A percentile compares a stretch with the other conserved stretches of the same genome.
Evolutionary conservation across 345 rosid genomes (phyloP).

Genomic region (Aethionema arabicum): DNA sequence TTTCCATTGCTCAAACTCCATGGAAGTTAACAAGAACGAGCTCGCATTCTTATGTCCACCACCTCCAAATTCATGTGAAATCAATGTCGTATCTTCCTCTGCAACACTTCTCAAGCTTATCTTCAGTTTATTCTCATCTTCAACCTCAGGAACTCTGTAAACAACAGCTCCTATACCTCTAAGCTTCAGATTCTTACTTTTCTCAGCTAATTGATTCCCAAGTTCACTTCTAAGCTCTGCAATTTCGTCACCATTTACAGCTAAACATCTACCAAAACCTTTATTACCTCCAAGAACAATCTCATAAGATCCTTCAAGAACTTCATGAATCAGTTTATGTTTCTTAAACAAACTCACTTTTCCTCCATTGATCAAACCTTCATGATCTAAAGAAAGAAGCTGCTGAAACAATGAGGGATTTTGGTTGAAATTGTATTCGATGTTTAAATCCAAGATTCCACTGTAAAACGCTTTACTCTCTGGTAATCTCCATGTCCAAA

Average conservation of each 20-base stretch:
- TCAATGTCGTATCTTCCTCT: constrained; percentile 59
- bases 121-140: constrained; percentile 55
- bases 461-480: constrained; percentile 72
- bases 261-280: constrained; percentile 64
- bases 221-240: constrained; percentile 69
- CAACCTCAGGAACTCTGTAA: constrained; percentile 58
- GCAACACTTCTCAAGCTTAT: constrained; percentile 67
- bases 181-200: constrained; percentile 45
- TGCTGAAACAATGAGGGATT: constrained; percentile 63
- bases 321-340: constrained; percentile 53
- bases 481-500: constrained; percentile 70
- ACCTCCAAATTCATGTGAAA: constrained; percentile 60
- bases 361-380: constrained; percentile 51
- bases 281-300: constrained; percentile 56
- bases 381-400: constrained; percentile 62
- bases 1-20: constrained; percentile 58
- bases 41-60: constrained; percentile 76
- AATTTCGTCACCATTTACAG: constrained; percentile 57
- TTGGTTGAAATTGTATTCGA: constrained; percentile 45
- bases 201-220: constrained; percentile 62
- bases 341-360: constrained; percentile 48
- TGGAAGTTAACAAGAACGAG: constrained; percentile 55
- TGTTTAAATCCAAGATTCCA: constrained; percentile 57
- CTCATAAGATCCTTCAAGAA: constrained; percentile 50
- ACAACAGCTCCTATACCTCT: constrained; percentile 73